Evolutionary conservation across 495 filamentous ascomycete genomes (phyloP).

Genomic region (Tuber calosporum): DNA sequence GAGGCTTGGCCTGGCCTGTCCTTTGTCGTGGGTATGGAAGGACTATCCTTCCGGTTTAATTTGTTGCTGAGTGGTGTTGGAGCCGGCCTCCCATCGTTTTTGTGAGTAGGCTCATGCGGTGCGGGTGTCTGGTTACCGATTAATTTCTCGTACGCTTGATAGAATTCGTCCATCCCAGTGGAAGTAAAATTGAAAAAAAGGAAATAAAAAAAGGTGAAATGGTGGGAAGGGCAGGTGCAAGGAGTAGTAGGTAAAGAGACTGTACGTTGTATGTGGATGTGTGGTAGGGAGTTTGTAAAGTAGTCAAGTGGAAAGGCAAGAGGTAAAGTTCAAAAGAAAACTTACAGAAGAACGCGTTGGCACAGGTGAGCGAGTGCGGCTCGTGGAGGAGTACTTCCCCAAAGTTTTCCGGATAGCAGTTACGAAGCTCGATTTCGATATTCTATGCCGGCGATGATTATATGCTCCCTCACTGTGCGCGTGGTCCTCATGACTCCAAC

Average conservation of each 20-base stretch:
- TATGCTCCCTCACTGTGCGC: slow-evolving; percentile 9
- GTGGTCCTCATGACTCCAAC: slow-evolving; percentile 13
- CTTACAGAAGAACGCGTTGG: slow-evolving; percentile 29
- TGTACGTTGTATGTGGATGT: neutral
- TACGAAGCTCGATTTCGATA: slow-evolving; percentile 19
- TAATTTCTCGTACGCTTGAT: neutral
- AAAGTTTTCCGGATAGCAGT: slow-evolving; percentile 29
- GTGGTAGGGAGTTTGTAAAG: slow-evolving; percentile 19
- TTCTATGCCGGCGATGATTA: neutral
- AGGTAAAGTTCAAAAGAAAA: neutral
- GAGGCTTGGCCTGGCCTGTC: slow-evolving; percentile 4
- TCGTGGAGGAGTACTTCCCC: slow-evolving; percentile 19
- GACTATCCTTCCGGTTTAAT: slow-evolving; percentile 4
- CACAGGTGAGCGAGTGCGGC: slow-evolving; percentile 24
- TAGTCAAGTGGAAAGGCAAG: slow-evolving; percentile 7
- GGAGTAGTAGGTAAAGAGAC: neutral
- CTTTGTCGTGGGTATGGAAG: neutral
- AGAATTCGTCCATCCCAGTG: neutral
- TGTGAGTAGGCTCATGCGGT: neutral
- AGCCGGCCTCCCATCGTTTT: slow-evolving; percentile 9
- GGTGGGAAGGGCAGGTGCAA: neutral
- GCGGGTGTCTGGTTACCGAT: neutral
- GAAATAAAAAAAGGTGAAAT: neutral
- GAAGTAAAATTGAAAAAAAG: too few species aligned
- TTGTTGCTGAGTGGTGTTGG: slow-evolving; percentile 3